Percentiles rank a stretch among this genome's conserved stretches.
phyloP scores from a whole-genome alignment of 106 monocot species.

The Allium cepa region DNA sequence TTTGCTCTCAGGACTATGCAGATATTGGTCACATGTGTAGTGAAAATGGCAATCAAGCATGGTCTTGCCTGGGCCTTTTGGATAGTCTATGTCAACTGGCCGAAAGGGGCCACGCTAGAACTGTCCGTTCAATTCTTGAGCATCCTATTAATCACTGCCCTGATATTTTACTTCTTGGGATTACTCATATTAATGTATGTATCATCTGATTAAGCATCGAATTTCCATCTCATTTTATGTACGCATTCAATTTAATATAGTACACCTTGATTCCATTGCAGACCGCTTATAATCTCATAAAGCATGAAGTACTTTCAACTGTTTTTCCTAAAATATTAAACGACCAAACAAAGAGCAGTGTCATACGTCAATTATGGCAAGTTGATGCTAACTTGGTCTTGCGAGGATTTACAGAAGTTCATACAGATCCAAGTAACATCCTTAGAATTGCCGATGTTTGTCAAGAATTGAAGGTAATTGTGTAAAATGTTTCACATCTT shows the following conservation, averaged over 20 bases:
- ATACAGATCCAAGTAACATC: constrained; percentile 36
- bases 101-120: constrained; percentile 73
- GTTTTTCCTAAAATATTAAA: constrained; percentile 58
- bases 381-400: constrained; percentile 59
- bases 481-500: neutral
- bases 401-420: constrained; percentile 50
- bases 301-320: constrained; percentile 60
- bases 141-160: constrained; percentile 63
- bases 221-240: neutral
- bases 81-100: constrained; percentile 79
- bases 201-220: neutral
- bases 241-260: neutral
- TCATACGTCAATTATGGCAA: constrained; percentile 57
- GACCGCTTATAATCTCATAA: constrained; percentile 83
- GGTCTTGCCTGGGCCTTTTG: constrained; percentile 85
- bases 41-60: constrained; percentile 68
- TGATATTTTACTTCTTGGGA: constrained; percentile 65
- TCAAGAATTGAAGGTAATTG: constrained; percentile 79
- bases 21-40: constrained; percentile 31
- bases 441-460: constrained; percentile 59
- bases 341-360: constrained; percentile 35
- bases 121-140: constrained; percentile 57
- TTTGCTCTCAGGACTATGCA: constrained; percentile 25
- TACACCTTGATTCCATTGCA: constrained; percentile 21
- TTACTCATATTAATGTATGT: constrained; percentile 58